A percentile compares a stretch with the other conserved stretches of the same genome.
Conservation (phyloP, 1,284 basidiomycete genomes). For the Bjerkandera adusta region DNA sequence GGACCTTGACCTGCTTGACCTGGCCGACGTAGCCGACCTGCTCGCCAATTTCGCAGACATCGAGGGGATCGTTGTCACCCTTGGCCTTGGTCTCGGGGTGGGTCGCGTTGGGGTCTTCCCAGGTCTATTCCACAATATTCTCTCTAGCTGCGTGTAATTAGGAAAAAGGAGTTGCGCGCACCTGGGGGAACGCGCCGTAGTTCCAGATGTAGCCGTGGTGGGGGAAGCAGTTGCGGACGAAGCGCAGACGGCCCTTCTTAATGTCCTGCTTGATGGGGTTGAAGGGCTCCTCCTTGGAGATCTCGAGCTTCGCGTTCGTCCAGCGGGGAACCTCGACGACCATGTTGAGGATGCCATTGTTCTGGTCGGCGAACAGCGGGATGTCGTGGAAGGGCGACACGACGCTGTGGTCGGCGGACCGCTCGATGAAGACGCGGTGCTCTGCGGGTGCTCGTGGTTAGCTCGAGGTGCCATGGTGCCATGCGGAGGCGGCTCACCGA, state of each 20-base stretch:
- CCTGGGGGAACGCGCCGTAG: constrained; percentile 96
- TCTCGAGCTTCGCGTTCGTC: constrained; percentile 99
- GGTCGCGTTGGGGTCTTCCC: constrained; percentile 89
- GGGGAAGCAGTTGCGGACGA: constrained; percentile 99
- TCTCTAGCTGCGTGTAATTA: background rate
- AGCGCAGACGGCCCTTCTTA: constrained; percentile 95
- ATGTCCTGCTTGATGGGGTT: constrained; percentile 99
- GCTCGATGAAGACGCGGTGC: constrained; percentile 93
- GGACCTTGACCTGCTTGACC: constrained; percentile 99
- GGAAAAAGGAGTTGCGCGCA: constrained; percentile 32
- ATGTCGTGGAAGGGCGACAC: constrained; percentile 95
- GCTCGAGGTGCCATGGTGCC: constrained; percentile 5
- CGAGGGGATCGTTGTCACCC: constrained; percentile 99
- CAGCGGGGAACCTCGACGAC: constrained; percentile 98
- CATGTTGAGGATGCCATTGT: constrained; percentile 96
- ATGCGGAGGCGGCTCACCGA: constrained; percentile 56
- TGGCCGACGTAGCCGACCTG: constrained; percentile 97
- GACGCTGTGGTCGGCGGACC: constrained; percentile 65
- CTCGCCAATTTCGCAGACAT: constrained; percentile 99
- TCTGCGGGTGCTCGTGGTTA: constrained; percentile 53
- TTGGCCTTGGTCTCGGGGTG: constrained; percentile 99
- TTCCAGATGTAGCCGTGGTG: constrained; percentile 99
- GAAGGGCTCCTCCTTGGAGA: constrained; percentile 95
- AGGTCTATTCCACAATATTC: constrained; percentile 63
- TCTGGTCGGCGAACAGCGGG: constrained; percentile 93